Evolutionary conservation across 2,329 filamentous ascomycete species (phyloP).

Genomic region (Claviceps capensis): DNA sequence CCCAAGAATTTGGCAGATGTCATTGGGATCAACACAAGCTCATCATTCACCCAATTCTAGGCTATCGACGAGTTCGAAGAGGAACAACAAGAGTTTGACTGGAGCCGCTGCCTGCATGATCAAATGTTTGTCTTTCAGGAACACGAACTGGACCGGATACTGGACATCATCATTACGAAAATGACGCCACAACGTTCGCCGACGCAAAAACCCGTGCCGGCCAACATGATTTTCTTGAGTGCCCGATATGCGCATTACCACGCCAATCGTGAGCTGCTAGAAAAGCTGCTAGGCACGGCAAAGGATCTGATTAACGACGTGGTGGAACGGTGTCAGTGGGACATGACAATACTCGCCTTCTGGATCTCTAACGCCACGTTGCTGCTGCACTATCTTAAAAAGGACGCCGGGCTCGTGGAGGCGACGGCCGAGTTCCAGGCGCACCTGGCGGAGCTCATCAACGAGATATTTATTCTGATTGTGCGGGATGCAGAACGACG

Average conservation of each 20-base stretch:
- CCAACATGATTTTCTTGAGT: slow-evolving; percentile 92
- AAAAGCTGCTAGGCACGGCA: slow-evolving; percentile 65
- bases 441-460: slow-evolving; percentile 86
- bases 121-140: slow-evolving; percentile 99
- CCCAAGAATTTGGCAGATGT: too few species aligned
- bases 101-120: slow-evolving; percentile 86
- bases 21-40: too few species aligned
- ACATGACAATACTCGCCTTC: slow-evolving; percentile 98
- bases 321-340: slow-evolving; percentile 93
- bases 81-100: slow-evolving; percentile 88
- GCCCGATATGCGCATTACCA: slow-evolving; percentile 96
- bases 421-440: slow-evolving; percentile 82
- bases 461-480: slow-evolving; percentile 96
- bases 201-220: slow-evolving; percentile 93
- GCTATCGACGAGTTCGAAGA: slow-evolving; percentile 69
- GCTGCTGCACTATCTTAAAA: slow-evolving; percentile 92
- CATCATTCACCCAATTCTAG: slow-evolving; percentile 19
- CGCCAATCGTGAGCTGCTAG: slow-evolving; percentile 71
- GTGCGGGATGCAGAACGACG: slow-evolving; percentile 90
- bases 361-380: slow-evolving; percentile 97
- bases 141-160: slow-evolving; percentile 75
- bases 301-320: slow-evolving; percentile 96
- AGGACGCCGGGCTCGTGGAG: slow-evolving; percentile 69
- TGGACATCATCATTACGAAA: slow-evolving; percentile 92
- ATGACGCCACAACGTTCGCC: slow-evolving; percentile 95